Evolutionary conservation across 2,329 filamentous ascomycete species (phyloP), one percentile per base, ranked within the genome.

Genomic region (Cryphonectria carpinicola): DNA sequence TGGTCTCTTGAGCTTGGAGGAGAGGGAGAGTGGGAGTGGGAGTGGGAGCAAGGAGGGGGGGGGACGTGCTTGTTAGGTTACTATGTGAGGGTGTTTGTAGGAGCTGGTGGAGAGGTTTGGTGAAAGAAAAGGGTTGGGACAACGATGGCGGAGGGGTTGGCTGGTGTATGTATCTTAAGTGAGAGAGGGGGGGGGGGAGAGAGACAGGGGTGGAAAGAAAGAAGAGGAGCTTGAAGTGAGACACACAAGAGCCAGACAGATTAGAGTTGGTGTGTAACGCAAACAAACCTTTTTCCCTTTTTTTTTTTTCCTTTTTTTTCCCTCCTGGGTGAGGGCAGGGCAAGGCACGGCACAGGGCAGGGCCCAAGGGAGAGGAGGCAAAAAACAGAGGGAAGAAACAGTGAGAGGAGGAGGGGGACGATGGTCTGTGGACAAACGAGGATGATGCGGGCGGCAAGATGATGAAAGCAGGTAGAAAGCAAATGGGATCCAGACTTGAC

Each of bases 241-340:
- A 37, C 64, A 52, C 17, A 35, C 64, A 65, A 43, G 28, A 28
- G 28, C 32, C 64, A 65, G 43, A 19, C 64, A 65, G 32, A 52
- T 56, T 58, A 43, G 52, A 58, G 35, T 66, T 22, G 49, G 49
- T 54, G 64, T 66, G 64, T n/a, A 25, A 66, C 65, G 37, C 65
- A 66, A 66, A 66, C 65, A 66, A 41, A 41, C 32, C 19, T 49
- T 49, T 49, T 64, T 39, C 28, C 2, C 28, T 49, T 49, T 49
- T 49, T 49, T 49, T 49, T 4, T 49, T 14, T 22, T 5, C 17
- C 6, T 19, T 5, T 19, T 52, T 11, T 25, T 28, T 58, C 35
- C 28, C 13, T 25, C 14, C 5, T 60, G 4, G 56, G 58, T 39
- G 58, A 61, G 22, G 35, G 22, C 19, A 11, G 4, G 58, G 28